Conservation (phyloP, 108 stramenopile species). For the Cylindrotheca fusiformis region DNA sequence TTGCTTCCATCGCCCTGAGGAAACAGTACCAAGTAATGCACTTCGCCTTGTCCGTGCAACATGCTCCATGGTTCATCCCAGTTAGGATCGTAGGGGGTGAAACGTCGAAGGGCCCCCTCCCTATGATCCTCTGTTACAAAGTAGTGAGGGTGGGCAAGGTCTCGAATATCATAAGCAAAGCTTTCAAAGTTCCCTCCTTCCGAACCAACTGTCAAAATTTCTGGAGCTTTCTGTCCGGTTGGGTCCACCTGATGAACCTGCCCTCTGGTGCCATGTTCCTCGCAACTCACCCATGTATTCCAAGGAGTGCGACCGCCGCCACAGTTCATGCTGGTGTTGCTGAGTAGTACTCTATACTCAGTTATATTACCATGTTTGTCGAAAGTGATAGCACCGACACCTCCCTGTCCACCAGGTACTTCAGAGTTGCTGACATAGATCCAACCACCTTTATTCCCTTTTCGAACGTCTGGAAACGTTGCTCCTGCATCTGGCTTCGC, state of each 20-base stretch:
- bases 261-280: constrained; percentile 45
- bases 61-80: constrained; percentile 39
- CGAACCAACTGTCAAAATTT: constrained; percentile 40
- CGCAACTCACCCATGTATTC: constrained; percentile 61
- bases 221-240: constrained; percentile 37
- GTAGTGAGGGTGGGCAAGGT: constrained; percentile 36
- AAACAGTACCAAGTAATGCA: constrained; percentile 37
- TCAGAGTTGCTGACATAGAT: constrained; percentile 63
- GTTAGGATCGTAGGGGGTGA: constrained; percentile 26
- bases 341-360: constrained; percentile 34
- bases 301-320: constrained; percentile 44
- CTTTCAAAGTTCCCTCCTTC: constrained; percentile 50
- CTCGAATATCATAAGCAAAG: constrained; percentile 49
- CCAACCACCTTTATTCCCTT: constrained; percentile 40
- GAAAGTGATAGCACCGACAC: constrained; percentile 51
- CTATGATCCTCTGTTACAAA: constrained; percentile 53
- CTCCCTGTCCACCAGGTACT: constrained; percentile 26
- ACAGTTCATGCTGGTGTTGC: constrained; percentile 46
- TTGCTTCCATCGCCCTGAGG: constrained; percentile 17
- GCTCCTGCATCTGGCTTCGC: constrained; percentile 44
- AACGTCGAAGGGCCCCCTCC: constrained; percentile 40
- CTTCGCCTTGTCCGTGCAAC: constrained; percentile 35
- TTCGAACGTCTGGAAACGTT: constrained; percentile 29
- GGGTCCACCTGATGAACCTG: constrained; percentile 63
- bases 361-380: constrained; percentile 32